Conservation (phyloP, 2,329 filamentous ascomycete species). For the Talaromyces sp. region DNA sequence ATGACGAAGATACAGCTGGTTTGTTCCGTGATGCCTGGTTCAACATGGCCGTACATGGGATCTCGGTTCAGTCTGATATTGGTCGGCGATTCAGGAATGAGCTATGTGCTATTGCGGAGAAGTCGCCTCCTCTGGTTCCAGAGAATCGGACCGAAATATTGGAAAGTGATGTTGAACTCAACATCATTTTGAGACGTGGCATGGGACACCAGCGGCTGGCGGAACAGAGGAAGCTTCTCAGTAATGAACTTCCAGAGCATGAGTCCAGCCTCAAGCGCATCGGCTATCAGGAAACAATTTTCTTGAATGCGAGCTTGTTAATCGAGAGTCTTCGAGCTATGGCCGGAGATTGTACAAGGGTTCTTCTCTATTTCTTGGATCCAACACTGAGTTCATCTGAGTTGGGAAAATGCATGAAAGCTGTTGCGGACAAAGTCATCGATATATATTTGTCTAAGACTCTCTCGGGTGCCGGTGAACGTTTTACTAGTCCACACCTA, state of each 20-base stretch:
- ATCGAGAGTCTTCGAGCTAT: slow-evolving; percentile 85
- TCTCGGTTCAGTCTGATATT: slow-evolving; percentile 69
- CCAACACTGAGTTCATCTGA: slow-evolving; percentile 67
- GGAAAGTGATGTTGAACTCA: slow-evolving; percentile 95
- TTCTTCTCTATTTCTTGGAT: slow-evolving; percentile 90
- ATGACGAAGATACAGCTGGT: slow-evolving; percentile 66
- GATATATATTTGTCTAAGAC: slow-evolving; percentile 76
- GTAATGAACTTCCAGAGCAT: slow-evolving; percentile 69
- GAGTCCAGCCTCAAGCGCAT: slow-evolving; percentile 75
- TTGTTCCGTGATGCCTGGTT: slow-evolving; percentile 93
- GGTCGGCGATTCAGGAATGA: slow-evolving; percentile 72
- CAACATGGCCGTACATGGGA: slow-evolving; percentile 93
- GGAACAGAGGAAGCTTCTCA: slow-evolving; percentile 75
- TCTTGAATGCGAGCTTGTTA: slow-evolving; percentile 83
- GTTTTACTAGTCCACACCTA: slow-evolving; percentile 88
- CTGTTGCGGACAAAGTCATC: slow-evolving; percentile 65
- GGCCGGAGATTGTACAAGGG: slow-evolving; percentile 83
- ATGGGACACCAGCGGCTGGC: slow-evolving; percentile 68
- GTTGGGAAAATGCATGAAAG: slow-evolving; percentile 61
- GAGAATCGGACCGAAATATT: slow-evolving; percentile 85
- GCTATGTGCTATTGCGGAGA: slow-evolving; percentile 76
- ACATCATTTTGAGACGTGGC: slow-evolving; percentile 84
- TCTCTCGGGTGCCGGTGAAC: slow-evolving; percentile 64
- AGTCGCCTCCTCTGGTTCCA: slow-evolving; percentile 81
- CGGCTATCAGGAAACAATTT: slow-evolving; percentile 87